Conservation (phyloP, 2,329 filamentous ascomycete species). For the Diaporthe sp. region DNA sequence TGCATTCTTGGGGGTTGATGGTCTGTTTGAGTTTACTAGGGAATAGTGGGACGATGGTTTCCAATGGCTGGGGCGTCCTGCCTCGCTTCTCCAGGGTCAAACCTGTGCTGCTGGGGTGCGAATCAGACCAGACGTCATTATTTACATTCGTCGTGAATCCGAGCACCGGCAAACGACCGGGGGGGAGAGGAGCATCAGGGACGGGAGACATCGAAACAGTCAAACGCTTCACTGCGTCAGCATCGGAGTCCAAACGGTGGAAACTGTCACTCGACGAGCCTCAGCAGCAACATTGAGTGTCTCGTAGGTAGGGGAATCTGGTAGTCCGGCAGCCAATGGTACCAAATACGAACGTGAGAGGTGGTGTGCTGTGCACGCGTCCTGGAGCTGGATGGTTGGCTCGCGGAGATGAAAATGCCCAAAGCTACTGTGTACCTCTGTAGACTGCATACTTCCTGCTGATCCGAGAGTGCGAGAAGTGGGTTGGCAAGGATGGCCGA, state of each 20-base stretch:
- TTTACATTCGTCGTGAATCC: constrained; percentile 10
- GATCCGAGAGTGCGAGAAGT: constrained; percentile 16
- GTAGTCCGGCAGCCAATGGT: neutral
- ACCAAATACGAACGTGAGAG: constrained; percentile 5
- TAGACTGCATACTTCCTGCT: neutral
- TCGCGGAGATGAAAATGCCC: constrained; percentile 14
- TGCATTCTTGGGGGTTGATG: neutral
- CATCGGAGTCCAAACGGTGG: neutral
- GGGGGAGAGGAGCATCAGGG: neutral
- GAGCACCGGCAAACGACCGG: neutral
- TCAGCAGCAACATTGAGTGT: neutral
- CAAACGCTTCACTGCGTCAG: neutral
- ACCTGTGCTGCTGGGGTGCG: constrained; percentile 13
- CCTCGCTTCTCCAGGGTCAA: constrained; percentile 16
- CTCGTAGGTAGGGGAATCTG: neutral
- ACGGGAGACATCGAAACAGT: neutral
- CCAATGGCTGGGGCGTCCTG: constrained; percentile 21
- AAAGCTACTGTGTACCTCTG: constrained; percentile 6
- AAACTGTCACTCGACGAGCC: neutral
- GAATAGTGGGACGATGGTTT: constrained; percentile 12
- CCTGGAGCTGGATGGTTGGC: constrained; percentile 9
- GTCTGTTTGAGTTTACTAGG: constrained; percentile 9
- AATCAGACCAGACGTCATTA: constrained; percentile 37
- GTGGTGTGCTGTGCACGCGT: constrained; percentile 4
- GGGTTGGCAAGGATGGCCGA: constrained; percentile 13